These are phyloP conservation scores for Macrotyloma uniflorum DNA, from an alignment of 306 rosid species.

Conservation along the genomic window DNA sequence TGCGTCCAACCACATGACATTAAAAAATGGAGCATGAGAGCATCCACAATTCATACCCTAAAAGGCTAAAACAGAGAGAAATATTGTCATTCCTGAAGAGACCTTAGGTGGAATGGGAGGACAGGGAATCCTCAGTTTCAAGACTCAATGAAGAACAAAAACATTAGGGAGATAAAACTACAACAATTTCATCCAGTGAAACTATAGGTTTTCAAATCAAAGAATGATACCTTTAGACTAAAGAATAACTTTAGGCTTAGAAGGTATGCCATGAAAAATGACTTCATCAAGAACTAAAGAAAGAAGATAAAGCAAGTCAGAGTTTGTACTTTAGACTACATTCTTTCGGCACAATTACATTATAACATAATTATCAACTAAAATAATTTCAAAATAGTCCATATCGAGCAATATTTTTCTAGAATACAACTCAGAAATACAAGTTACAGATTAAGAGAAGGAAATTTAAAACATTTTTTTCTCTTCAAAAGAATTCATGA, in stretches of 20 bases:
- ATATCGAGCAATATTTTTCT: not conserved
- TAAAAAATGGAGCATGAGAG: not conserved
- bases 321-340: not conserved
- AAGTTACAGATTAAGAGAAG: not conserved
- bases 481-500: conserved; percentile 11
- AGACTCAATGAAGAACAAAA: not conserved
- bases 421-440: not conserved
- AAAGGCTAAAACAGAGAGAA: not conserved
- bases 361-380: not conserved
- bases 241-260: no score
- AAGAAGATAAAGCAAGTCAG: not conserved
- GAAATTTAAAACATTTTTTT: not conserved
- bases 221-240: not conserved
- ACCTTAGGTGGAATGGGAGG: not conserved
- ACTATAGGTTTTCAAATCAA: not conserved
- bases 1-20: not conserved
- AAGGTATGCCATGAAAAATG: not conserved
- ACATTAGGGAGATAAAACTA: not conserved
- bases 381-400: not conserved
- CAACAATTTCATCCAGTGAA: not conserved
- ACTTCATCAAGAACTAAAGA: not conserved
- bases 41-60: not conserved
- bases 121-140: not conserved
- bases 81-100: not conserved
- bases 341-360: not conserved